Conservation (phyloP, 352 stramenopile genomes). For the Pythium apleroticum region DNA sequence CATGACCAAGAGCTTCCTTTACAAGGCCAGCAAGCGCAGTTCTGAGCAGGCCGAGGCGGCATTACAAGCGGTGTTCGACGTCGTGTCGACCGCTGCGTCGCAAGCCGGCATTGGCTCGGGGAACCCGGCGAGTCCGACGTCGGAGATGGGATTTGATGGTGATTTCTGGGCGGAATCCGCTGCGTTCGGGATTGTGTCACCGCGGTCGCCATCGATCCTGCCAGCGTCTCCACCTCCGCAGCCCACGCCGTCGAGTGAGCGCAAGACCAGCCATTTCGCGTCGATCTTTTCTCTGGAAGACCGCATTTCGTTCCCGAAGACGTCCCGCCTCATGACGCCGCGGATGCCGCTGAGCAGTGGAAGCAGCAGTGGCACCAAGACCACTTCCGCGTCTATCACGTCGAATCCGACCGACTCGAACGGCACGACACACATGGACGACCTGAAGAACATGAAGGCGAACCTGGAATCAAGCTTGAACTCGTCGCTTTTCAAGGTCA, state of each 20-base stretch:
- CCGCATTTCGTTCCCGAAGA: conserved; percentile 52
- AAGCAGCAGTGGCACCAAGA: background rate
- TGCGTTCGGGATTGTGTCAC: conserved; percentile 23
- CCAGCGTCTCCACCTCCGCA: conserved; percentile 16
- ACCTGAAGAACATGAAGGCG: conserved; percentile 71
- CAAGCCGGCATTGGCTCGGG: conserved; percentile 16
- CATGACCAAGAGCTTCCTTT: conserved; percentile 61
- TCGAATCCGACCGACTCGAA: background rate
- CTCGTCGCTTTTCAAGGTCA: conserved; percentile 70
- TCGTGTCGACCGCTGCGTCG: conserved; percentile 38
- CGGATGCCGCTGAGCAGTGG: conserved; percentile 6
- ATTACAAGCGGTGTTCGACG: conserved; percentile 68
- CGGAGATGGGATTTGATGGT: conserved; percentile 45
- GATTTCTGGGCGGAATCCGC: conserved; percentile 54
- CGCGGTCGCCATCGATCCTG: conserved; percentile 13
- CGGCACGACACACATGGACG: conserved; percentile 40
- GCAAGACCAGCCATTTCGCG: conserved; percentile 36
- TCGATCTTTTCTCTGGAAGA: conserved; percentile 69
- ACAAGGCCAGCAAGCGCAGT: conserved; percentile 68
- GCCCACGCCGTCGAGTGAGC: conserved; percentile 11
- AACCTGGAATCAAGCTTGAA: conserved; percentile 78
- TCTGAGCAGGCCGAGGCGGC: conserved; percentile 66
- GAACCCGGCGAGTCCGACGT: conserved; percentile 17
- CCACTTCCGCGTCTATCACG: conserved; percentile 8
- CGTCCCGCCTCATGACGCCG: conserved; percentile 41